Conservation (phyloP, 208 protist species). For the Acanthamoeba culbertsoni region DNA sequence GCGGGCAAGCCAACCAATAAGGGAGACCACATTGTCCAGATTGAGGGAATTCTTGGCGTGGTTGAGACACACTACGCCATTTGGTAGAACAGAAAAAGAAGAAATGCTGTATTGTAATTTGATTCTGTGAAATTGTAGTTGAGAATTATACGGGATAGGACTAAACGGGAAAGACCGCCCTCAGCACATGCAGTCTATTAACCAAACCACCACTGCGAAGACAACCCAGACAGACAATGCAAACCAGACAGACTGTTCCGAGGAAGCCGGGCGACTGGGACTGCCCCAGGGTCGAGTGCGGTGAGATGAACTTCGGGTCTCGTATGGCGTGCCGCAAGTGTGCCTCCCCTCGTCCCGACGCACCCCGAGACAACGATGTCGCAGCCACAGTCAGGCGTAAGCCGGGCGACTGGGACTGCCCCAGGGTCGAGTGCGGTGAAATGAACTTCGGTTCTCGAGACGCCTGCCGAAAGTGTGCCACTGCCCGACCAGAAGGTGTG, state of each 20-base stretch:
- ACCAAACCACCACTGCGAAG: too few relatives aligned
- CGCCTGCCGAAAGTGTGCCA: neutral
- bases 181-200: too few relatives aligned
- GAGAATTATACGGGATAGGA: too few relatives aligned
- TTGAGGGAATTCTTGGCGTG: neutral
- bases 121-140: too few relatives aligned
- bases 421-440: neutral
- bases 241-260: too few relatives aligned
- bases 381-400: neutral
- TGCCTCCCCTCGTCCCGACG: neutral
- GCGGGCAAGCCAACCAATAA: neutral
- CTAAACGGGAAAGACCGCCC: too few relatives aligned
- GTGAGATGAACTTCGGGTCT: neutral
- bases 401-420: neutral
- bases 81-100: too few relatives aligned
- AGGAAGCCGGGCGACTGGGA: neutral
- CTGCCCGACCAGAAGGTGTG: neutral
- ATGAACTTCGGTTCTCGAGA: neutral
- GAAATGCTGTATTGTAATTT: too few relatives aligned
- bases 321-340: neutral
- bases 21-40: neutral
- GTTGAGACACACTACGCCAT: conserved; percentile 12
- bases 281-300: neutral
- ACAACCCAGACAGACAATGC: too few relatives aligned
- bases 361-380: too few relatives aligned